A percentile compares a stretch with the other conserved stretches of the same genome.
These are phyloP conservation scores for Ceratocystis diversiconidia DNA, from an alignment of 2,329 filamentous ascomycete species.

Conservation along the genomic window DNA sequence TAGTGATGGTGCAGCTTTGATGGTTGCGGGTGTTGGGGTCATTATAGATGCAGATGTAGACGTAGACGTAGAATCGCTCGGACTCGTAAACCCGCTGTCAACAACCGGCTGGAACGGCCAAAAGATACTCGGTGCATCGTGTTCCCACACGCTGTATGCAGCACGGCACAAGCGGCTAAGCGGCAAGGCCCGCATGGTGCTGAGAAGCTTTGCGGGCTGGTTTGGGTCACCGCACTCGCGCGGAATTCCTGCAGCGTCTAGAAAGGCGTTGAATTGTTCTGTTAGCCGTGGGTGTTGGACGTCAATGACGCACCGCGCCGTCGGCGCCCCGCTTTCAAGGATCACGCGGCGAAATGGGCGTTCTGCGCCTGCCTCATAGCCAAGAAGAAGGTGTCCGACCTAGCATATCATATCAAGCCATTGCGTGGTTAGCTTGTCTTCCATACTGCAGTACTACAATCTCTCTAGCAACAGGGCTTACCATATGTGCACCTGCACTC, in stretches of 20 bases:
- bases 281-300: slow-evolving; percentile 43
- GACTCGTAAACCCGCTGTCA: slow-evolving; percentile 37
- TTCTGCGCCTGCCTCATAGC: slow-evolving; percentile 28
- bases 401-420: slow-evolving; percentile 22
- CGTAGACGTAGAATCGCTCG: too few relatives aligned
- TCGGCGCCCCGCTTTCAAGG: slow-evolving; percentile 43
- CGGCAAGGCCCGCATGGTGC: slow-evolving; percentile 29
- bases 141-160: neutral
- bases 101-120: slow-evolving; percentile 60
- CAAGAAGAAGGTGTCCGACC: slow-evolving; percentile 55
- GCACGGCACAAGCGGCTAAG: slow-evolving; percentile 22
- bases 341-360: slow-evolving; percentile 40
- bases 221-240: slow-evolving; percentile 23
- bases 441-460: neutral
- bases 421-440: slow-evolving; percentile 15
- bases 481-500: slow-evolving; percentile 49
- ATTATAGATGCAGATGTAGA: slow-evolving; percentile 31
- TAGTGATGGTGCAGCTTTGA: slow-evolving; percentile 33
- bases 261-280: slow-evolving; percentile 40
- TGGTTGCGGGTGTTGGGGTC: slow-evolving; percentile 25
- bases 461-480: slow-evolving; percentile 22
- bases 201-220: slow-evolving; percentile 28
- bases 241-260: neutral
- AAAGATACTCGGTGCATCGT: slow-evolving; percentile 25
- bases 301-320: slow-evolving; percentile 38